Conservation (phyloP, 805 yeast genomes). For the Zygoascus tannicola region DNA sequence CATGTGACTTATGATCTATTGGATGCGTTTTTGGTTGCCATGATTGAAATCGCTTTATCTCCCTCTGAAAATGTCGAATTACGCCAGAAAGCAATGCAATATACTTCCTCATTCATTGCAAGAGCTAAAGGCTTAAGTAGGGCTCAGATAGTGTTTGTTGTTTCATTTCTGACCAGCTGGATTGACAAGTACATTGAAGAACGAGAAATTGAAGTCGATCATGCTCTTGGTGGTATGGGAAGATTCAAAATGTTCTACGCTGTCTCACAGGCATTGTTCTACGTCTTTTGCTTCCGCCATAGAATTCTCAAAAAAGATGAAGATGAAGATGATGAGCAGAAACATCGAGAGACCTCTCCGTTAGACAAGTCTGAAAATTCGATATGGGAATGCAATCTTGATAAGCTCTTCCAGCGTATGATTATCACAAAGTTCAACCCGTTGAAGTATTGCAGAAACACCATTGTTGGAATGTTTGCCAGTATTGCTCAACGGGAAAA, state of each 20-base stretch:
- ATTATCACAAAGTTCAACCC: slow-evolving; percentile 88
- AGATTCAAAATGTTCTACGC: slow-evolving; percentile 84
- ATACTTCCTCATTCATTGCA: slow-evolving; percentile 81
- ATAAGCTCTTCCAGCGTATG: slow-evolving; percentile 77
- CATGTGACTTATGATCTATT: slow-evolving; percentile 75
- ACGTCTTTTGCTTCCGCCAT: slow-evolving; percentile 87
- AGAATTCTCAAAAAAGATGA: slow-evolving; percentile 39
- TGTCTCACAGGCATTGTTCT: slow-evolving; percentile 79
- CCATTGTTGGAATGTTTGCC: slow-evolving; percentile 89
- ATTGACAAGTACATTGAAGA: slow-evolving; percentile 69
- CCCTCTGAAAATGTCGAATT: slow-evolving; percentile 59
- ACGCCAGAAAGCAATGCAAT: slow-evolving; percentile 84
- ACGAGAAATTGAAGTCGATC: slow-evolving; percentile 73
- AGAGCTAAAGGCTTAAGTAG: slow-evolving; percentile 66
- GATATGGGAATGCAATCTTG: slow-evolving; percentile 70
- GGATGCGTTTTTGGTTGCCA: slow-evolving; percentile 72
- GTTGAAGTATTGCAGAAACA: slow-evolving; percentile 82
- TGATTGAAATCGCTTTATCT: slow-evolving; percentile 76
- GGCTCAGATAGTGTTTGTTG: slow-evolving; percentile 69
- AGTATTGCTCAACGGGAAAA: slow-evolving; percentile 82
- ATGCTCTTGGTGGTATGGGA: slow-evolving; percentile 68
- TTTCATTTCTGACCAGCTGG: slow-evolving; percentile 80
- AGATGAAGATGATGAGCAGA: slow-evolving; percentile 21
- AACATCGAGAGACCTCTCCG: slow-evolving; percentile 15
- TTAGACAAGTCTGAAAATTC: slow-evolving; percentile 20